Evolutionary conservation across 2,329 filamentous ascomycete species (phyloP), one percentile per base, ranked within the genome.

Genomic region (Ophiognomonia clavigignenti-juglandacearum): DNA sequence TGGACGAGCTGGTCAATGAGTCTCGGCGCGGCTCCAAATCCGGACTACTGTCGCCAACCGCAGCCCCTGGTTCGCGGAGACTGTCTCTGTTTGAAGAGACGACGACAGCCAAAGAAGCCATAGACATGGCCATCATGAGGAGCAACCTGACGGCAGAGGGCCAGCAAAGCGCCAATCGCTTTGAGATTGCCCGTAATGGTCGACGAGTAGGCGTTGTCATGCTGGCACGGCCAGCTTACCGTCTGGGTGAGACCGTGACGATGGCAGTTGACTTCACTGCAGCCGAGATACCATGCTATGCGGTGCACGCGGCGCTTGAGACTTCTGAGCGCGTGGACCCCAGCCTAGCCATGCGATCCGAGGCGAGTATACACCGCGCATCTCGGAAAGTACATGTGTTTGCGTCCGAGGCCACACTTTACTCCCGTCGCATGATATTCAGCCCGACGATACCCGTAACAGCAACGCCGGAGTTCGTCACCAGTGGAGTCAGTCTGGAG

Each of bases 131-230:
- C 11, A 96, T 97, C 50, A 74, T 96, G 44, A 83, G 88, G 54
- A 90, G 88, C 61, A 89, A 89, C 56, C 70, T 84, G 55, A 76
- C 81, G 0, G 73, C 73, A 3, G 75, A 80, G 37, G 78, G 80
- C n/a, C 82, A 84, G 29, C 85, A 89, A 57, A 91, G 87, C 60
- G 80, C 85, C n/a, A 96, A 96, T 59, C 83, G 90, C 32, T 98
- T 97, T 63, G 91, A 96, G 61, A 97, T 98, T 62, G 85, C 92
- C 11, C 86, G 92, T 13, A 91, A 90, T 59, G 91, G 91, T n/a
- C 83, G 84, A 47, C 84, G 84, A n/a, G 91, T 98, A 11, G 92
- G 88, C 3, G 88, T 95, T 6, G 81, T 98, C 46, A 90, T 91
- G 67, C 77, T 98, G 26, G 86, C 91, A 5, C 83, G 93, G 9